Evolutionary conservation across 345 rosid genomes (phyloP).

Genomic region (Aegle marmelos): DNA sequence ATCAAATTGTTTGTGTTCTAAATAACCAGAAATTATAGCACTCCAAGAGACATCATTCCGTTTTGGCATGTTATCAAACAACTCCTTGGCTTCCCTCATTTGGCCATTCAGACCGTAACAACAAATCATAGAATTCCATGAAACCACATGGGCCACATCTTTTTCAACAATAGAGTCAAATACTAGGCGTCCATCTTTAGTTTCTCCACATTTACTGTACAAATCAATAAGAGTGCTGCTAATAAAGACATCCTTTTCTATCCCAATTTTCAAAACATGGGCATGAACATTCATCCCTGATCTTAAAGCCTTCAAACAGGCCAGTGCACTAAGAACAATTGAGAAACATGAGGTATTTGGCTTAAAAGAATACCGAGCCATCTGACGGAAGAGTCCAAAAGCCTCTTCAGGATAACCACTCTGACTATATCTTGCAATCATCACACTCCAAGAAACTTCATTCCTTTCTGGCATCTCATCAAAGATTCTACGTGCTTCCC

Average conservation of each 20-base stretch:
- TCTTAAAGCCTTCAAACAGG: slow-evolving; percentile 31
- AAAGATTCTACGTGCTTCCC: slow-evolving; percentile 48
- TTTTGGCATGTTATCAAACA: slow-evolving; percentile 41
- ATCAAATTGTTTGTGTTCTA: slow-evolving; percentile 37
- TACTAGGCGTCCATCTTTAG: slow-evolving; percentile 34
- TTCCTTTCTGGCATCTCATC: slow-evolving; percentile 54
- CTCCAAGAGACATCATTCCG: slow-evolving; percentile 45
- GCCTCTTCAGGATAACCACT: slow-evolving; percentile 48
- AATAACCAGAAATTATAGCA: slow-evolving; percentile 45
- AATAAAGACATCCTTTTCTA: slow-evolving; percentile 32
- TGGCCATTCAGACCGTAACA: slow-evolving; percentile 50
- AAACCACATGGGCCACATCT: slow-evolving; percentile 29
- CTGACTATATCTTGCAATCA: slow-evolving; percentile 60
- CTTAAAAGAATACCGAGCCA: slow-evolving; percentile 34
- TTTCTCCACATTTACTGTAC: slow-evolving; percentile 49
- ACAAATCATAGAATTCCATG: slow-evolving; percentile 51
- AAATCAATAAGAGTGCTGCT: slow-evolving; percentile 46
- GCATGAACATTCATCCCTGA: slow-evolving; percentile 50
- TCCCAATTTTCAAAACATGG: slow-evolving; percentile 35
- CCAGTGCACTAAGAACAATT: slow-evolving; percentile 41
- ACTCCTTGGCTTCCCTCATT: slow-evolving; percentile 43
- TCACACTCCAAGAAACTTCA: slow-evolving; percentile 58
- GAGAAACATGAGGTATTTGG: slow-evolving; percentile 45
- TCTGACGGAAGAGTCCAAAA: slow-evolving; percentile 35
- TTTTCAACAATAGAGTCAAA: slow-evolving; percentile 35